Evolutionary conservation across 2,329 filamentous ascomycete genomes (phyloP), one percentile per base, ranked within the genome.

Genomic region (Xylariales sp.): DNA sequence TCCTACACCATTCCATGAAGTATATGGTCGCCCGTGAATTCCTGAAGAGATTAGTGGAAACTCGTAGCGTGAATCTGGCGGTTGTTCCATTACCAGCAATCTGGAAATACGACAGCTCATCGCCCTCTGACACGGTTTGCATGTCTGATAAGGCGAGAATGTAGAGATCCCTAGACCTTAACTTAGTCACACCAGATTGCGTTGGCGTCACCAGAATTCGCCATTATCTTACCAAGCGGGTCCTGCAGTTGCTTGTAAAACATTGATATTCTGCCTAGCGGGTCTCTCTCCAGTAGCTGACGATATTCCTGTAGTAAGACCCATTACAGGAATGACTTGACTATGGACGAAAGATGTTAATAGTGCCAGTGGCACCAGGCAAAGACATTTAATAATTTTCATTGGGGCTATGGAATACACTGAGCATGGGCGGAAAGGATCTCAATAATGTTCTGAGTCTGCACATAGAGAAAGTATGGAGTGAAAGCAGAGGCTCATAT

Each of bases 161-260:
- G 46, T 71, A 72, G 5, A 77, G 60, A 33, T 76, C 68, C 70
- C 71, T 63, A n/a, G n/a, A n/a, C n/a, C n/a, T n/a, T n/a, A n/a
- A n/a, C n/a, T n/a, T n/a, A n/a, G n/a, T n/a, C n/a, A n/a, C n/a
- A n/a, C n/a, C n/a, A n/a, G n/a, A n/a, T n/a, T n/a, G n/a, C n/a
- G n/a, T n/a, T n/a, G n/a, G n/a, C n/a, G n/a, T n/a, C n/a, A n/a
- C n/a, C n/a, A n/a, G n/a, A n/a, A n/a, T n/a, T n/a, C n/a, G n/a
- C n/a, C n/a, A n/a, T n/a, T n/a, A n/a, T n/a, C n/a, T 12, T 49
- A 56, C 54, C 54, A 56, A 45, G 37, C 42, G 19, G 54, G 54
- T 0, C 51, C 53, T 4, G 48, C 46, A 33, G 49, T 29, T 5
- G 38, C 25, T 23, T 66, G 60, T 7, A 78, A 49, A 5, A 63